Conservation (phyloP, 305 asterid genomes). For the Stenogyne calaminthoides region DNA sequence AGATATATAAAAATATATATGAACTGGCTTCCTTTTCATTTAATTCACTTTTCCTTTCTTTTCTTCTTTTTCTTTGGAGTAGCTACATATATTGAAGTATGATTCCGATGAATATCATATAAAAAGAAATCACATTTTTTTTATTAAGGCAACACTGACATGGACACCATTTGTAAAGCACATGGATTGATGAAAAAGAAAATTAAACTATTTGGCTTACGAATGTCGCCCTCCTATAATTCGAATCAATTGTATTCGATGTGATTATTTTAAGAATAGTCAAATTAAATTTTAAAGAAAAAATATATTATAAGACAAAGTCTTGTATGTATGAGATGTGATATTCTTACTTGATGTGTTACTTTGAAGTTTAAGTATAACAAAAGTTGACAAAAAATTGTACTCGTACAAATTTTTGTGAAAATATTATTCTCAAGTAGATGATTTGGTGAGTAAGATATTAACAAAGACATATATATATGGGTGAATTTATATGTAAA, state of each 20-base stretch:
- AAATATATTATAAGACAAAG: neutral
- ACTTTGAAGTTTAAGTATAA: too few relatives aligned
- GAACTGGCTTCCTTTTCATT: constrained; percentile 9
- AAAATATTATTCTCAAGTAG: neutral
- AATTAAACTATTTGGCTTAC: neutral
- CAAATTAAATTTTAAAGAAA: neutral
- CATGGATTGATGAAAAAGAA: constrained; percentile 4
- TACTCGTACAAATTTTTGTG: too few relatives aligned
- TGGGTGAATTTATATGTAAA: too few relatives aligned
- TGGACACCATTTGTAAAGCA: constrained; percentile 13
- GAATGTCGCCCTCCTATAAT: neutral
- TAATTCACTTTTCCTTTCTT: neutral
- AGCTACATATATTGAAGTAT: constrained; percentile 4
- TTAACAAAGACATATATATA: too few relatives aligned
- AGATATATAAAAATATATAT: neutral
- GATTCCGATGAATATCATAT: neutral
- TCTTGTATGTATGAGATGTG: too few relatives aligned
- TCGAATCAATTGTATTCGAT: neutral
- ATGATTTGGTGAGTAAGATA: neutral
- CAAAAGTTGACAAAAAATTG: too few relatives aligned
- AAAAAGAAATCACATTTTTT: constrained; percentile 9
- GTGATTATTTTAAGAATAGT: neutral
- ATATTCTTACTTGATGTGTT: too few relatives aligned
- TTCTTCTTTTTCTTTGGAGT: neutral
- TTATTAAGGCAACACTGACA: neutral